Conservation (phyloP, 345 rosid genomes). For the Lumnitzera racemosa region DNA sequence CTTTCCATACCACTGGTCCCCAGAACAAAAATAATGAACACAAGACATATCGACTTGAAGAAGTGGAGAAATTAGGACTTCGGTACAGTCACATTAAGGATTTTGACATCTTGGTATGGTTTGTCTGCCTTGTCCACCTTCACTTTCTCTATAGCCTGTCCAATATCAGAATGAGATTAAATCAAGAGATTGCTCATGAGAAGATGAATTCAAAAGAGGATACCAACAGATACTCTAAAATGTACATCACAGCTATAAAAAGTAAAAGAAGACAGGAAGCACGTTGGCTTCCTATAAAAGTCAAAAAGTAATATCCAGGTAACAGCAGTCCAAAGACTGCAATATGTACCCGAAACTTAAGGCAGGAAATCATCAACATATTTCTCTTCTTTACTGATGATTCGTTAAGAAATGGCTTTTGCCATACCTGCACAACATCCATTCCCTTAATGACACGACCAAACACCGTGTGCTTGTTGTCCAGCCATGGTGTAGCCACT, state of each 20-base stretch:
- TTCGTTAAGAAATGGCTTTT: background rate
- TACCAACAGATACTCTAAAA: no score
- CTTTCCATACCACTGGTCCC: slow-evolving; percentile 1
- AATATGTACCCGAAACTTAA: no score
- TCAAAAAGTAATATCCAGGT: no score
- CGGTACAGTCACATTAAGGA: slow-evolving; percentile 78
- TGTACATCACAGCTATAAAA: no score
- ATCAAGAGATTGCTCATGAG: background rate
- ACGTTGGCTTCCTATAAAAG: no score
- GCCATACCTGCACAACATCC: slow-evolving; percentile 93
- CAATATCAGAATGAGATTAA: slow-evolving; percentile 4
- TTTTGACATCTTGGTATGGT: slow-evolving; percentile 89
- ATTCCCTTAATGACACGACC: slow-evolving; percentile 91
- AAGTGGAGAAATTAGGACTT: slow-evolving; percentile 33
- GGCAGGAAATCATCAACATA: no score
- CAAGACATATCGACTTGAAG: background rate
- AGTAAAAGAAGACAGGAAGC: no score
- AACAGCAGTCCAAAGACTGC: no score
- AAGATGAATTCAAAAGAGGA: slow-evolving; percentile 1
- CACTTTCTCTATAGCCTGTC: slow-evolving; percentile 89
- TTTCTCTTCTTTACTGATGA: no score
- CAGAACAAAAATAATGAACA: background rate
- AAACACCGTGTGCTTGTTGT: slow-evolving; percentile 92
- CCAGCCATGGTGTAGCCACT: slow-evolving; percentile 97
- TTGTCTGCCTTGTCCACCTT: slow-evolving; percentile 81